A percentile compares a stretch with the other conserved stretches of the same genome.
These are phyloP conservation scores for Sextonia rubra DNA, from an alignment of 164 flowering plant genomes.

Conservation along the genomic window DNA sequence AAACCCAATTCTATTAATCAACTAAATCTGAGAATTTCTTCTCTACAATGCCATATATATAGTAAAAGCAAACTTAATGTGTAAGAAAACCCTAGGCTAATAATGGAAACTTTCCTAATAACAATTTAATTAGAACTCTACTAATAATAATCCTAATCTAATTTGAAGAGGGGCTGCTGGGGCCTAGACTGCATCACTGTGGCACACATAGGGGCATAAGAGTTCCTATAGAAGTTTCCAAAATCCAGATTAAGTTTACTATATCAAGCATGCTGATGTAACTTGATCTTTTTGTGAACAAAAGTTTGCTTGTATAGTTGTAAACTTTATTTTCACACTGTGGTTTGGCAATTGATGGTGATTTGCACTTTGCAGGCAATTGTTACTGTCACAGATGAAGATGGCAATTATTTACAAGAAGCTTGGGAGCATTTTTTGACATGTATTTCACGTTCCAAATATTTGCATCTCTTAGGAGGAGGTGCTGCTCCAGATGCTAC, in stretches of 20 bases:
- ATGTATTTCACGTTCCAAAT: constrained; percentile 97
- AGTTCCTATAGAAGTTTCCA: too few species aligned
- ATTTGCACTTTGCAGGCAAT: constrained; percentile 59
- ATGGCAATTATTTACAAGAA: constrained; percentile 95
- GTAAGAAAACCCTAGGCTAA: too few species aligned
- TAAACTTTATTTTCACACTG: constrained; percentile 6
- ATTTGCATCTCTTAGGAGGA: constrained; percentile 95
- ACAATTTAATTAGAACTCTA: too few species aligned
- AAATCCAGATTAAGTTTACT: background rate
- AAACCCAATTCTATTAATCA: too few species aligned
- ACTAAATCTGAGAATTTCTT: too few species aligned
- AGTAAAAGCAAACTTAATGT: too few species aligned
- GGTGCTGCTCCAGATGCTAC: constrained; percentile 99
- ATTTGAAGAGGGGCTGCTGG: too few species aligned
- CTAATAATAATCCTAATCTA: too few species aligned
- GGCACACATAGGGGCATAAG: too few species aligned
- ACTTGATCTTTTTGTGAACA: background rate
- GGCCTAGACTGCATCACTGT: too few species aligned
- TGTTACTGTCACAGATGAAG: constrained; percentile 89
- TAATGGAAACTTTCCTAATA: too few species aligned
- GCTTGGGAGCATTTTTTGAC: constrained; percentile 99
- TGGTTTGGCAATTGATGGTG: constrained; percentile 13
- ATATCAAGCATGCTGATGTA: background rate
- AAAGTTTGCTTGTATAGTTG: background rate
- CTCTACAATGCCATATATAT: too few species aligned